A percentile compares a stretch with the other conserved stretches of the same genome.
Conservation (phyloP, 768 basidiomycete genomes). For the Inosperma sp. region DNA sequence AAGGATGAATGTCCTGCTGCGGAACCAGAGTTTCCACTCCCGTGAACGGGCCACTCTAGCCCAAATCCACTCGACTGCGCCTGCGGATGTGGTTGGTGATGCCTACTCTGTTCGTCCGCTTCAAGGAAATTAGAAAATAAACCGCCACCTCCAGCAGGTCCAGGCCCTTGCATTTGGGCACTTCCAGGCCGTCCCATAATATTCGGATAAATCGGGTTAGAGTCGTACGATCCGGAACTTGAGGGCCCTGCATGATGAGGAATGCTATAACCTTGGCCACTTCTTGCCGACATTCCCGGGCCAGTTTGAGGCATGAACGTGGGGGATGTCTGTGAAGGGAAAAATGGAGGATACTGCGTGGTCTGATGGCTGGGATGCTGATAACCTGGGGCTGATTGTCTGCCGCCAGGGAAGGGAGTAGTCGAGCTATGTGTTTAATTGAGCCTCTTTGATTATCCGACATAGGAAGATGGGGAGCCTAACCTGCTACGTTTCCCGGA, state of each 20-base stretch:
- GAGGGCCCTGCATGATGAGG: constrained; percentile 12
- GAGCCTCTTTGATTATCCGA: constrained; percentile 23
- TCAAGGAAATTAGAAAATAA: constrained; percentile 27
- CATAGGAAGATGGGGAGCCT: constrained; percentile 15
- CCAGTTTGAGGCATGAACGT: constrained; percentile 27
- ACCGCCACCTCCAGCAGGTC: constrained; percentile 3
- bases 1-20: not conserved
- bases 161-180: not conserved
- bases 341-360: constrained; percentile 25
- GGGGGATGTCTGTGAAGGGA: constrained; percentile 25
- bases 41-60: constrained; percentile 37
- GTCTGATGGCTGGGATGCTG: constrained; percentile 16
- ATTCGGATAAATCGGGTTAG: constrained; percentile 3
- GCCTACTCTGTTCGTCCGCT: constrained; percentile 26
- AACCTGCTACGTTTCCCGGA: constrained; percentile 8
- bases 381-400: constrained; percentile 4
- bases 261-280: constrained; percentile 16
- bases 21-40: constrained; percentile 11
- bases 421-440: constrained; percentile 15
- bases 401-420: constrained; percentile 4
- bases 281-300: constrained; percentile 2
- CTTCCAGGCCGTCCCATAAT: constrained; percentile 5
- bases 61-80: constrained; percentile 15
- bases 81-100: constrained; percentile 13
- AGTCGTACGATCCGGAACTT: constrained; percentile 9